These are phyloP conservation scores for Artemisia annua DNA, from an alignment of 129 eudicot species.

Conservation along the genomic window DNA sequence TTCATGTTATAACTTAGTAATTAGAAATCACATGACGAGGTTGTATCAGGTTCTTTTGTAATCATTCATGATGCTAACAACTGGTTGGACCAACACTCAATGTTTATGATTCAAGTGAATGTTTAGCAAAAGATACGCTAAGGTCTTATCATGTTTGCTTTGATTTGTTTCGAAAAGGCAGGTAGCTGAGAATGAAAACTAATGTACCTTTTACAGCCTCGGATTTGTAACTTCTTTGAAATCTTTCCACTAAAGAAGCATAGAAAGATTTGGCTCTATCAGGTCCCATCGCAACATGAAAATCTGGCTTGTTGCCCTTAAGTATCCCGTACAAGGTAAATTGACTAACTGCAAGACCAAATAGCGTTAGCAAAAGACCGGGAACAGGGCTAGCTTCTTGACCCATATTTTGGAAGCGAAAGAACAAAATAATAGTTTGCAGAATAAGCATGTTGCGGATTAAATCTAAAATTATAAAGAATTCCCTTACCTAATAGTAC, in stretches of 20 bases:
- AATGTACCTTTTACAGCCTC: conserved; percentile 76
- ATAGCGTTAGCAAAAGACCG: conserved; percentile 14
- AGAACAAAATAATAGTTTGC: neutral
- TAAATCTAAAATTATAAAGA: neutral
- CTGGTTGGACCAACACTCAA: no score
- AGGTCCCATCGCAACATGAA: conserved; percentile 96
- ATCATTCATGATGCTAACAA: no score
- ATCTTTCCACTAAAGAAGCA: conserved; percentile 73
- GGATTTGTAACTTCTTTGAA: conserved; percentile 59
- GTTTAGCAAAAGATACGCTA: no score
- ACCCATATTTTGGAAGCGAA: neutral
- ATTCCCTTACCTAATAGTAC: conserved; percentile 68
- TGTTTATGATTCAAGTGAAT: no score
- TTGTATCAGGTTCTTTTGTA: no score
- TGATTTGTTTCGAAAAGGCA: no score
- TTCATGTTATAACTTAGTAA: no score
- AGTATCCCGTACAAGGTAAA: conserved; percentile 84
- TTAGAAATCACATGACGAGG: no score
- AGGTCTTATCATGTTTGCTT: no score
- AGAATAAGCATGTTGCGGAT: neutral
- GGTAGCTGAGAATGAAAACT: neutral
- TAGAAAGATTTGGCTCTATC: conserved; percentile 78
- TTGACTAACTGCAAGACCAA: conserved; percentile 77
- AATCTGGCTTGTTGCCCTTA: conserved; percentile 99
- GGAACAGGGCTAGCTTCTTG: neutral